Percentiles rank a stretch among this genome's conserved stretches.
Conservation (phyloP, 805 yeast genomes). For the Pichia scutulata region DNA sequence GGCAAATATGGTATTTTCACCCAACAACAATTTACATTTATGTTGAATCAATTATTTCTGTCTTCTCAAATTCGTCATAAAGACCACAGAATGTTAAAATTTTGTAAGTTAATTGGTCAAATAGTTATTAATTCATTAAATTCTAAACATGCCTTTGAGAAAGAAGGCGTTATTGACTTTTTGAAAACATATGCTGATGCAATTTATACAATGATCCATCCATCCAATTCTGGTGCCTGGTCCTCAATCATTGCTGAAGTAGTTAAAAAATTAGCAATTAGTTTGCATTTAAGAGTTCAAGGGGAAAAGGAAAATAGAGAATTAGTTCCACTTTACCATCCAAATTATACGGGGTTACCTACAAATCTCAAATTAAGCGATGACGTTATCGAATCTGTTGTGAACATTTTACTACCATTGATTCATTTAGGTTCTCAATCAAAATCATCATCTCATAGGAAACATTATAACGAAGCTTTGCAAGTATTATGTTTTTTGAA, state of each 20-base stretch:
- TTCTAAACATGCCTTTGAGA: slow-evolving; percentile 36
- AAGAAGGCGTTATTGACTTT: slow-evolving; percentile 42
- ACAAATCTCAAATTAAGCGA: slow-evolving; percentile 18
- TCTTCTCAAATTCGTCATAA: slow-evolving; percentile 19
- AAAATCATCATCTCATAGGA: slow-evolving; percentile 49
- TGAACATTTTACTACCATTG: slow-evolving; percentile 43
- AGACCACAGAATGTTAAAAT: slow-evolving; percentile 21
- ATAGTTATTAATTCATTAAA: slow-evolving; percentile 57
- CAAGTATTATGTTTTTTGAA: slow-evolving; percentile 57
- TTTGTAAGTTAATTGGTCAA: slow-evolving; percentile 22
- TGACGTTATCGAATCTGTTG: slow-evolving; percentile 15
- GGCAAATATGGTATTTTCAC: slow-evolving; percentile 59
- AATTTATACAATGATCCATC: slow-evolving; percentile 77
- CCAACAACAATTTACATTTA: slow-evolving; percentile 48
- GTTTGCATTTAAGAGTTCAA: slow-evolving; percentile 50
- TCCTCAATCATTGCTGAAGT: slow-evolving; percentile 59
- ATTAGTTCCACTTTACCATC: slow-evolving; percentile 15
- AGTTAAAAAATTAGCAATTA: slow-evolving; percentile 49
- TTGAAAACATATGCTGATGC: slow-evolving; percentile 56
- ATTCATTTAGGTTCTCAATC: slow-evolving; percentile 71
- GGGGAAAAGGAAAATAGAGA: slow-evolving; percentile 38
- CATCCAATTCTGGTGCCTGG: slow-evolving; percentile 93
- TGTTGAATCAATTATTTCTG: slow-evolving; percentile 45
- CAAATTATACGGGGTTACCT: slow-evolving; percentile 22
- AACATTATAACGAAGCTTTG: slow-evolving; percentile 51